phyloP scores from a whole-genome alignment of 129 eudicot species.

The Glebionis coronaria region DNA sequence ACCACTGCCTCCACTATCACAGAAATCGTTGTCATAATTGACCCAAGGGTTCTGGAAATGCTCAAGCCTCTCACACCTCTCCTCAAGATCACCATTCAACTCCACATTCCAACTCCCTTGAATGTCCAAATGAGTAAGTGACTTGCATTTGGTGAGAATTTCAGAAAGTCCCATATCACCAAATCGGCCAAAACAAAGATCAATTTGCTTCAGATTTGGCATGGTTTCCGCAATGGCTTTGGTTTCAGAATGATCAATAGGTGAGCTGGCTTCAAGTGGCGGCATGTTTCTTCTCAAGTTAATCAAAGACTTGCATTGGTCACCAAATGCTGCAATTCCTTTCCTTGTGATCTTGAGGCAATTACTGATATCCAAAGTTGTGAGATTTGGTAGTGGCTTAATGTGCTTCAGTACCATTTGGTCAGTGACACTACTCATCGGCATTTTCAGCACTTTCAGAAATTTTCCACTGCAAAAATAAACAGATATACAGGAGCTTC shows the following conservation, averaged over 20 bases:
- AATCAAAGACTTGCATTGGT: conserved; percentile 31
- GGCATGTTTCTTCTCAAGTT: conserved; percentile 46
- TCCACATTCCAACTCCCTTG: conserved; percentile 33
- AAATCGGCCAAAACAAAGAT: conserved; percentile 35
- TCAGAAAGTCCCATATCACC: conserved; percentile 35
- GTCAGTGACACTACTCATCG: conserved; percentile 38
- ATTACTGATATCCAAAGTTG: conserved; percentile 30
- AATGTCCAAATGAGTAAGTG: conserved; percentile 30
- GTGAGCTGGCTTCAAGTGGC: neutral
- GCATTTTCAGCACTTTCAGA: conserved; percentile 36
- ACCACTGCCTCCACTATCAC: conserved; percentile 2
- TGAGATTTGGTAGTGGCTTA: conserved; percentile 33
- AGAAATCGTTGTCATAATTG: conserved; percentile 10
- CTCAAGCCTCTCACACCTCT: conserved; percentile 24
- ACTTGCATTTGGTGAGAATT: conserved; percentile 31
- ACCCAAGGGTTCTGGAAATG: conserved; percentile 24
- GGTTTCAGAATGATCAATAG: conserved; percentile 34
- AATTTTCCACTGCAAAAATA: conserved; percentile 31
- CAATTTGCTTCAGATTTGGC: conserved; percentile 21
- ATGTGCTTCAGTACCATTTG: conserved; percentile 37
- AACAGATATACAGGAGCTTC: neutral
- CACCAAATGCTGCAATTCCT: conserved; percentile 41
- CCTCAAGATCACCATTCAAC: conserved; percentile 22
- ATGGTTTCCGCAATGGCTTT: conserved; percentile 32
- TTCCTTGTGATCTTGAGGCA: conserved; percentile 35